A percentile compares a stretch with the other conserved stretches of the same genome.
Conservation (phyloP, 495 filamentous ascomycete species). For the Pyronema omphalodes region DNA sequence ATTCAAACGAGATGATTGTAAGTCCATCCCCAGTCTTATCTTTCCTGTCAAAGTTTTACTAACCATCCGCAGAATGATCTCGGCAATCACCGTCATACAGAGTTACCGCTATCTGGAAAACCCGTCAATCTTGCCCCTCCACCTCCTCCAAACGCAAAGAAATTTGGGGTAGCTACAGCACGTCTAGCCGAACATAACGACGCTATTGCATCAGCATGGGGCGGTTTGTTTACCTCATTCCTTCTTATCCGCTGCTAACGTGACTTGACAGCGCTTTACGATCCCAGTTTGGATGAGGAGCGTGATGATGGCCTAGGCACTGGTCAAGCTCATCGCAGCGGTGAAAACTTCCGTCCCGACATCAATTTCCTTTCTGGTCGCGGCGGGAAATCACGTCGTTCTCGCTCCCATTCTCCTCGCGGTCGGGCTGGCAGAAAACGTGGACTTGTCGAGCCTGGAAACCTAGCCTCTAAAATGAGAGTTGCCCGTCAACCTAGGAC, state of each 20-base stretch:
- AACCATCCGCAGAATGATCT: constrained; percentile 14
- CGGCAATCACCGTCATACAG: constrained; percentile 14
- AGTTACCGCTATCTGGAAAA: constrained; percentile 15
- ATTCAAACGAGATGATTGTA: constrained; percentile 17
- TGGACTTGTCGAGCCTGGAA: neutral
- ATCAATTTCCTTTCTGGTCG: neutral
- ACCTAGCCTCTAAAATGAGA: neutral
- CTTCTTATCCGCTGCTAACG: neutral
- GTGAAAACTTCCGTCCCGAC: constrained; percentile 15
- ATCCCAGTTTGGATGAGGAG: constrained; percentile 12
- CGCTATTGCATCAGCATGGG: constrained; percentile 8
- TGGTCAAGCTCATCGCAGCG: constrained; percentile 19
- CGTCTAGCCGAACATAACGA: constrained; percentile 3
- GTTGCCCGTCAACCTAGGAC: neutral
- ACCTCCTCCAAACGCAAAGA: constrained; percentile 14
- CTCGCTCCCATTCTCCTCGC: neutral
- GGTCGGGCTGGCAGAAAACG: neutral
- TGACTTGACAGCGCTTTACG: constrained; percentile 8
- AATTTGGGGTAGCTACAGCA: constrained; percentile 5
- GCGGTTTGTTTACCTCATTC: constrained; percentile 4
- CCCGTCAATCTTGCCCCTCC: constrained; percentile 5
- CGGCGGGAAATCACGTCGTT: constrained; percentile 1
- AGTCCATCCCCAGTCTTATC: neutral
- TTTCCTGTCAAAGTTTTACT: neutral
- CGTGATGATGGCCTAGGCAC: constrained; percentile 21